Conservation (phyloP, 1,284 basidiomycete genomes). For the Trametes sp. region DNA sequence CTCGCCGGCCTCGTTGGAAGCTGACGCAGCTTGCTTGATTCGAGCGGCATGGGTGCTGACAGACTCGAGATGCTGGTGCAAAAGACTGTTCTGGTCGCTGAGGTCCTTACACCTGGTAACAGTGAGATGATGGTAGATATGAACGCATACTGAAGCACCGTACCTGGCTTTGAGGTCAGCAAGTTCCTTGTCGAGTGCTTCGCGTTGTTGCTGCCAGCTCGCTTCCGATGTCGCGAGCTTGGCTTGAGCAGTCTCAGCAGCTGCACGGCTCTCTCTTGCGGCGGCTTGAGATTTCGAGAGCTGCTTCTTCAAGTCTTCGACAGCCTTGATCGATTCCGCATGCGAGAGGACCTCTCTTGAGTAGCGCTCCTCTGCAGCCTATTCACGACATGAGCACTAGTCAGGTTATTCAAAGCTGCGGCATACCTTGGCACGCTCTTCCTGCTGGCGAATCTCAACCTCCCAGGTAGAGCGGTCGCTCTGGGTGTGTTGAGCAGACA, state of each 20-base stretch:
- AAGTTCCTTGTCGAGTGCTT: slow-evolving; percentile 80
- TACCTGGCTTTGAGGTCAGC: slow-evolving; percentile 75
- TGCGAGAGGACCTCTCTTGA: slow-evolving; percentile 83
- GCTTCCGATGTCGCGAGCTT: slow-evolving; percentile 74
- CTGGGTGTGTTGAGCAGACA: slow-evolving; percentile 70
- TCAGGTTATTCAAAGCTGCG: slow-evolving; percentile 5
- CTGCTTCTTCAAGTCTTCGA: slow-evolving; percentile 72
- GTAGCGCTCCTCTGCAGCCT: slow-evolving; percentile 86
- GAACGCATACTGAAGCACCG: slow-evolving; percentile 20
- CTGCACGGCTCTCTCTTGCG: slow-evolving; percentile 62
- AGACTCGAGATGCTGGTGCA: slow-evolving; percentile 89
- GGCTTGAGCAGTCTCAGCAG: slow-evolving; percentile 76
- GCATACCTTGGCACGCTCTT: slow-evolving; percentile 72
- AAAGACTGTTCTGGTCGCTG: slow-evolving; percentile 76
- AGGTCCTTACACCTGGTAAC: slow-evolving; percentile 76
- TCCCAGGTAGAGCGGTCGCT: slow-evolving; percentile 70
- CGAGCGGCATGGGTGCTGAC: slow-evolving; percentile 83
- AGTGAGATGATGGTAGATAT: neutral
- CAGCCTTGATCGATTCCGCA: slow-evolving; percentile 80
- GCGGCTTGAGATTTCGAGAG: slow-evolving; percentile 58
- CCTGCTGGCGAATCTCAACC: slow-evolving; percentile 67
- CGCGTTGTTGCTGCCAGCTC: slow-evolving; percentile 84
- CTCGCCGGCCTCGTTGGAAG: slow-evolving; percentile 50
- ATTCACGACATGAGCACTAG: neutral
- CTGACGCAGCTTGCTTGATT: slow-evolving; percentile 73